These are phyloP conservation scores for Saccharomycopsis fodiens DNA, from an alignment of 805 yeast genomes.

Conservation along the genomic window DNA sequence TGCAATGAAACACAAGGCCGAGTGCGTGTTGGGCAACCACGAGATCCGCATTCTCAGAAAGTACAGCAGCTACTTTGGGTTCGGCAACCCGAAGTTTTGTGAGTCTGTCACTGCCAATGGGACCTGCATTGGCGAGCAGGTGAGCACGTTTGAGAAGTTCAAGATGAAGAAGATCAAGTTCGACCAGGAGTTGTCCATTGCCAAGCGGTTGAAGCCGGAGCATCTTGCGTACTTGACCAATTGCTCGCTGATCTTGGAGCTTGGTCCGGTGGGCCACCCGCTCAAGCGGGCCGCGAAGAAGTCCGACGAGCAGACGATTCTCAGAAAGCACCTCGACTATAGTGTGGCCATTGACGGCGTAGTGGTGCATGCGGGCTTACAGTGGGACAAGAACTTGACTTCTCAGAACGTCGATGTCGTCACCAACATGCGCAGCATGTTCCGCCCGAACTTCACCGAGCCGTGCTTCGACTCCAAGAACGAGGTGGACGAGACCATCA, in stretches of 20 bases:
- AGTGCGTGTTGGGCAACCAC: conserved; percentile 85
- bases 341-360: conserved; percentile 30
- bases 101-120: conserved; percentile 29
- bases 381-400: conserved; percentile 45
- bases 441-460: conserved; percentile 53
- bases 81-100: conserved; percentile 30
- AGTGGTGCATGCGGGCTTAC: conserved; percentile 79
- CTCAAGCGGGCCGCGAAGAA: neutral
- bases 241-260: conserved; percentile 55
- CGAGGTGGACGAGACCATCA: conserved; percentile 22
- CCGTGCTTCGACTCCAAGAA: conserved; percentile 22
- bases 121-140: conserved; percentile 11
- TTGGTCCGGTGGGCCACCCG: conserved; percentile 43
- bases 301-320: neutral
- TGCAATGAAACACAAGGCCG: conserved; percentile 49
- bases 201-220: conserved; percentile 36
- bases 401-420: conserved; percentile 54
- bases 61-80: conserved; percentile 54
- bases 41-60: conserved; percentile 63
- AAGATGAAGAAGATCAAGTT: conserved; percentile 13
- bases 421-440: conserved; percentile 60
- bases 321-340: conserved; percentile 20
- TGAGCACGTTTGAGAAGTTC: conserved; percentile 1
- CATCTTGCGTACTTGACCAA: conserved; percentile 54
- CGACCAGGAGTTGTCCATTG: conserved; percentile 18